These are phyloP conservation scores for Hymenoscyphus fraxineus DNA, from an alignment of 2,329 filamentous ascomycete genomes.

Conservation along the genomic window DNA sequence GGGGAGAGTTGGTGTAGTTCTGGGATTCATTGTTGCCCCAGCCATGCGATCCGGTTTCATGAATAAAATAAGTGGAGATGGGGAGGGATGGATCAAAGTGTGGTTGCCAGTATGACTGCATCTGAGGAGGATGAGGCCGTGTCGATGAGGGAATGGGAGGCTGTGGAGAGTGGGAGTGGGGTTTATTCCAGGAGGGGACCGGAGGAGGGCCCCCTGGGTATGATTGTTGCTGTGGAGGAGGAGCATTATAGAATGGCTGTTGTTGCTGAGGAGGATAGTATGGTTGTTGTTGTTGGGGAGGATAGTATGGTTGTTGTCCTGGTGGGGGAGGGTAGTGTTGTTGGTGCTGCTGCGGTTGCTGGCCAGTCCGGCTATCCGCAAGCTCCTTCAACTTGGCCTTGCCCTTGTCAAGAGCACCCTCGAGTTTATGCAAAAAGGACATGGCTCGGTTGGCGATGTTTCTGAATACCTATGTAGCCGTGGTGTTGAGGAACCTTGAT, in stretches of 20 bases:
- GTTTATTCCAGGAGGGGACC: not conserved
- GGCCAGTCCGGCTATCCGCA: not conserved
- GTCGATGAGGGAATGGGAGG: slow-evolving; percentile 7
- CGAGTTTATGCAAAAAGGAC: slow-evolving; percentile 9
- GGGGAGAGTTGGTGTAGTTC: slow-evolving; percentile 48
- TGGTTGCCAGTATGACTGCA: slow-evolving; percentile 48
- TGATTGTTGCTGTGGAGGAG: slow-evolving; percentile 6
- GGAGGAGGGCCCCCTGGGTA: not conserved
- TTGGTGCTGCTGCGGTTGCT: slow-evolving; percentile 6
- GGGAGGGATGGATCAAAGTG: slow-evolving; percentile 45
- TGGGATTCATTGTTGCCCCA: slow-evolving; percentile 61
- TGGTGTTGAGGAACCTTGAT: not conserved
- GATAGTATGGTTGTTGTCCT: slow-evolving; percentile 1
- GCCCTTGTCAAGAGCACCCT: slow-evolving; percentile 10
- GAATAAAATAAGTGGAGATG: slow-evolving; percentile 51
- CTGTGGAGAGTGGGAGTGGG: not conserved
- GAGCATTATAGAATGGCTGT: not conserved
- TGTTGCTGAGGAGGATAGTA: slow-evolving; percentile 6
- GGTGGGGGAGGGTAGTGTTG: not conserved
- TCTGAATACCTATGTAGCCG: not conserved
- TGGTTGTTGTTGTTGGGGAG: slow-evolving; percentile 1
- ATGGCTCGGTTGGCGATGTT: not conserved
- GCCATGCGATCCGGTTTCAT: slow-evolving; percentile 52
- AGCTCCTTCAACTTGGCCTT: slow-evolving; percentile 13
- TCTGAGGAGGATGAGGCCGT: not conserved